A percentile compares a stretch with the other conserved stretches of the same genome.
Conservation (phyloP, 306 rosid species). For the Glycine soja region DNA sequence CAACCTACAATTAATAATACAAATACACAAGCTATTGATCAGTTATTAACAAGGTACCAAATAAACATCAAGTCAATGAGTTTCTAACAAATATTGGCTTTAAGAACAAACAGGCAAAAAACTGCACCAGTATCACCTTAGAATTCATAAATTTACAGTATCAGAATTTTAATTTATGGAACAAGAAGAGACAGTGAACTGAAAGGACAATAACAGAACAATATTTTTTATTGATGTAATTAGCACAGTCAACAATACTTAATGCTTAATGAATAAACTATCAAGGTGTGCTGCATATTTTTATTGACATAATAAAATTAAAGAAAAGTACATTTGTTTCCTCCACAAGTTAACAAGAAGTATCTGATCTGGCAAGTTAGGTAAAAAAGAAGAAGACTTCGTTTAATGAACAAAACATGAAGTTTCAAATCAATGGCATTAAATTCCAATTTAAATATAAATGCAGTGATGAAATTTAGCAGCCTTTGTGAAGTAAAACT, state of each 20-base stretch:
- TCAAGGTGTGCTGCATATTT: slow-evolving; percentile 21
- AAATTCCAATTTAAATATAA: slow-evolving; percentile 28
- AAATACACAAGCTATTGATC: slow-evolving; percentile 21
- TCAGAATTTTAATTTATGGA: slow-evolving; percentile 19
- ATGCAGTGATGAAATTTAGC: not conserved
- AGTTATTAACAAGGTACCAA: slow-evolving; percentile 40
- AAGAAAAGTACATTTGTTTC: slow-evolving; percentile 35
- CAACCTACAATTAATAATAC: slow-evolving; percentile 67
- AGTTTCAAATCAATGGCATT: slow-evolving; percentile 40
- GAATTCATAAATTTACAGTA: slow-evolving; percentile 32
- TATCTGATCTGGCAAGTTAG: slow-evolving; percentile 26
- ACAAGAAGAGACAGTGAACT: slow-evolving; percentile 8
- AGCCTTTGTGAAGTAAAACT: slow-evolving; percentile 39
- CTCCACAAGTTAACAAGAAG: slow-evolving; percentile 31
- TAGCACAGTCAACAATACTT: slow-evolving; percentile 3
- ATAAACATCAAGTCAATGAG: slow-evolving; percentile 32
- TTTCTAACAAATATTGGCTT: slow-evolving; percentile 29
- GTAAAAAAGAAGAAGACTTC: slow-evolving; percentile 36
- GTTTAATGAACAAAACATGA: slow-evolving; percentile 6
- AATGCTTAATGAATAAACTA: not conserved
- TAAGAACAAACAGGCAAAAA: slow-evolving; percentile 42
- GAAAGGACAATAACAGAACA: slow-evolving; percentile 21
- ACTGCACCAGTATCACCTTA: slow-evolving; percentile 34
- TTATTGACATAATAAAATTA: slow-evolving; percentile 37
- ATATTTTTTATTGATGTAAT: slow-evolving; percentile 13